Conservation (phyloP, 2,329 filamentous ascomycete genomes). For the Aureobasidium sp. region DNA sequence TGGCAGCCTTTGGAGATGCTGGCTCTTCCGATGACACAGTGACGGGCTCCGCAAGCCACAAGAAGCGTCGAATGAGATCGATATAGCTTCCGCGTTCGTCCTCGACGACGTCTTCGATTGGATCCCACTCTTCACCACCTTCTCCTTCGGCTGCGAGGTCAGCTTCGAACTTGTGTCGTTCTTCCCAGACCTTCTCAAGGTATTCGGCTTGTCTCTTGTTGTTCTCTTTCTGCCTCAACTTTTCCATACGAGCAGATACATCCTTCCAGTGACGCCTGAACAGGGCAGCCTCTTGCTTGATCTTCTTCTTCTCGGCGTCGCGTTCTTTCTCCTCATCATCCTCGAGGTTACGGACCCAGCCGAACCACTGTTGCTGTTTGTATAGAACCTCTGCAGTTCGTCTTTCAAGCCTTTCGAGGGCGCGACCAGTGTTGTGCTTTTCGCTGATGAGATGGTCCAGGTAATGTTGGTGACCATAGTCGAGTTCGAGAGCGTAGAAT, state of each 20-base stretch:
- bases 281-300: slow-evolving; percentile 40
- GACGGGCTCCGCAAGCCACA: slow-evolving; percentile 44
- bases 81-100: slow-evolving; percentile 37
- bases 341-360: slow-evolving; percentile 29
- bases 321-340: slow-evolving; percentile 36
- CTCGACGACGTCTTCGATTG: slow-evolving; percentile 39
- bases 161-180: slow-evolving; percentile 28
- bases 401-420: slow-evolving; percentile 36
- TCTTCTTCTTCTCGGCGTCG: slow-evolving; percentile 41
- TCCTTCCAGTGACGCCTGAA: slow-evolving; percentile 41
- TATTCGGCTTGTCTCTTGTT: slow-evolving; percentile 36
- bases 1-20: background rate
- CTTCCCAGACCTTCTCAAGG: slow-evolving; percentile 34
- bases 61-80: slow-evolving; percentile 37
- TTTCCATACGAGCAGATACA: slow-evolving; percentile 29
- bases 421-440: slow-evolving; percentile 28
- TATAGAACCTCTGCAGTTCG: slow-evolving; percentile 37
- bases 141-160: slow-evolving; percentile 20
- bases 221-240: slow-evolving; percentile 30
- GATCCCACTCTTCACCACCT: slow-evolving; percentile 38
- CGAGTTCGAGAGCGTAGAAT: slow-evolving; percentile 34
- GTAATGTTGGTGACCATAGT: slow-evolving; percentile 37
- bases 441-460: slow-evolving; percentile 30
- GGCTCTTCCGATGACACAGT: background rate
- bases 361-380: slow-evolving; percentile 39